A percentile compares a stretch with the other conserved stretches of the same genome.
phyloP scores from a whole-genome alignment of 2,329 filamentous ascomycete species.

The Penicillium sp. region DNA sequence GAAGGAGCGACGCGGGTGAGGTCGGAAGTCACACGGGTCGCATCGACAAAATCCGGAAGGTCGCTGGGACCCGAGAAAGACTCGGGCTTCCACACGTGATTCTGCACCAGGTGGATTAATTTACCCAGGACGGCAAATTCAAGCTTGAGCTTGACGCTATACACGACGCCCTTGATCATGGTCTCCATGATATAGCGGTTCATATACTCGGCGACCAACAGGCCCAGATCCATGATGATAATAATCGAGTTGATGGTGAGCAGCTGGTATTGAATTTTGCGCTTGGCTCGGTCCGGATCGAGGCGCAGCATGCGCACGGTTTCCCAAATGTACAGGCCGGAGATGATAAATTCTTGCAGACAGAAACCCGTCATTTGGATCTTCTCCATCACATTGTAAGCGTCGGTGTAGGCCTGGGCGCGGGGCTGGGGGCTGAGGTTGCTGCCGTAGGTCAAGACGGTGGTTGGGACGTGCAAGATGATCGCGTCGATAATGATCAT shows the following conservation, averaged over 20 bases:
- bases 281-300: constrained; percentile 40
- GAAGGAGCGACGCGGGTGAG: constrained; percentile 35
- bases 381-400: constrained; percentile 49
- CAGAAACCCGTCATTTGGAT: constrained; percentile 54
- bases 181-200: constrained; percentile 45
- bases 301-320: constrained; percentile 48
- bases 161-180: constrained; percentile 44
- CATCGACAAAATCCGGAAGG: constrained; percentile 43
- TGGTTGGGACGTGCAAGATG: constrained; percentile 43
- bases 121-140: constrained; percentile 47
- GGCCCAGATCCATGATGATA: constrained; percentile 43
- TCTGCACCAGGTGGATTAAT: constrained; percentile 39
- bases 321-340: constrained; percentile 50
- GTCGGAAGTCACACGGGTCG: constrained; percentile 40
- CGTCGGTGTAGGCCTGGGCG: constrained; percentile 24
- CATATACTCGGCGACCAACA: constrained; percentile 42
- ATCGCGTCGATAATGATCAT: constrained; percentile 47
- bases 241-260: constrained; percentile 47
- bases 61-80: constrained; percentile 26
- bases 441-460: constrained; percentile 42
- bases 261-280: constrained; percentile 47
- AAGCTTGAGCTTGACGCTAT: constrained; percentile 48
- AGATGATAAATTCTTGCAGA: constrained; percentile 52
- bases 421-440: constrained; percentile 28
- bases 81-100: constrained; percentile 37